These are phyloP conservation scores for Primulina tabacum DNA, from an alignment of 257 asterid species.

Conservation along the genomic window DNA sequence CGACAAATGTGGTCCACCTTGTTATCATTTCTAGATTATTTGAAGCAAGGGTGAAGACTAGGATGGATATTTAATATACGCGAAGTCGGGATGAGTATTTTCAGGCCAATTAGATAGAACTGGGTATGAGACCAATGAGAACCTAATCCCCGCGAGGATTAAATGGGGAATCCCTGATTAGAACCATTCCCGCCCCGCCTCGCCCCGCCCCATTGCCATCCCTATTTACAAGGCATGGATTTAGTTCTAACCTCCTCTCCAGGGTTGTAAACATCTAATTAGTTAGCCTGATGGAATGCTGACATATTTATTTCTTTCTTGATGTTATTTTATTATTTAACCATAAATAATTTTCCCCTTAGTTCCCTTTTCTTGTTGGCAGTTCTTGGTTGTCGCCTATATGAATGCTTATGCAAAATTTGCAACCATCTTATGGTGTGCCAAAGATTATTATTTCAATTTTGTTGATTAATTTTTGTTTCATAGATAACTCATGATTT, in stretches of 20 bases:
- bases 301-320: background rate
- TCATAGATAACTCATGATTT: slow-evolving; percentile 79
- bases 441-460: background rate
- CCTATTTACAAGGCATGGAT: background rate
- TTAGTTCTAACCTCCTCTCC: background rate
- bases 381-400: background rate
- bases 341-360: background rate
- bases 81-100: too few species aligned
- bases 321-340: background rate
- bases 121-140: too few species aligned
- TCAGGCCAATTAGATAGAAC: too few species aligned
- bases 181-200: too few species aligned
- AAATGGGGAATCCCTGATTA: too few species aligned
- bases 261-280: background rate
- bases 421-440: background rate
- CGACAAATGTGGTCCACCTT: too few species aligned
- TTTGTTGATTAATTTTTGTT: slow-evolving; percentile 17
- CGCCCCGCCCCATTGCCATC: too few species aligned
- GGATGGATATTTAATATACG: too few species aligned
- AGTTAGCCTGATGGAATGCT: background rate
- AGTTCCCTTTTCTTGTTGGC: slow-evolving; percentile 9
- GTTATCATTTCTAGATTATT: too few species aligned
- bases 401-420: background rate
- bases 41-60: too few species aligned
- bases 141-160: too few species aligned